Percentiles rank a stretch among this genome's conserved stretches.
Conservation (phyloP, 2,329 filamentous ascomycete species). For the Parasarocladium wereldwijsianum region DNA sequence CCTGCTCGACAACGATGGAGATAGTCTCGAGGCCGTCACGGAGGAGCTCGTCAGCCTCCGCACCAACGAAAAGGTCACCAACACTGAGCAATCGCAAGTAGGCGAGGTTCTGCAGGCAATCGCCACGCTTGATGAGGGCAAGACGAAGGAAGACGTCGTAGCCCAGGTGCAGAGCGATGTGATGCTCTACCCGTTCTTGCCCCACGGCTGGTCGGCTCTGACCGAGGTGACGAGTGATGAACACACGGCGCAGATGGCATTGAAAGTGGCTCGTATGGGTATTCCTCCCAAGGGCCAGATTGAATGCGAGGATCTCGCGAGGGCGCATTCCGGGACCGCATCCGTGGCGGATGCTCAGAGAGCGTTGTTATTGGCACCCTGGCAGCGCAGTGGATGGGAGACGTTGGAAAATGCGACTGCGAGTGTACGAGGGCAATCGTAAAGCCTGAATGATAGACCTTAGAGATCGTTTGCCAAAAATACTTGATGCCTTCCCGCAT, state of each 20-base stretch:
- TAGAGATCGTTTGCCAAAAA: too few relatives aligned
- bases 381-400: conserved; percentile 53
- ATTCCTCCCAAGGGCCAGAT: conserved; percentile 60
- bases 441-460: background rate
- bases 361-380: conserved; percentile 69
- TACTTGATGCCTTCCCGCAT: too few relatives aligned
- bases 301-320: conserved; percentile 53
- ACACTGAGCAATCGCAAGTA: conserved; percentile 52
- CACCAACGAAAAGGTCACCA: conserved; percentile 47
- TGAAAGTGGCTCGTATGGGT: conserved; percentile 60
- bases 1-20: conserved; percentile 62
- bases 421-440: conserved; percentile 5
- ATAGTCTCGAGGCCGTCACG: conserved; percentile 66
- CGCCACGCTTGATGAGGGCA: conserved; percentile 39
- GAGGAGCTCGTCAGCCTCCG: conserved; percentile 63
- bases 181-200: conserved; percentile 65
- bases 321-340: conserved; percentile 61
- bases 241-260: conserved; percentile 59
- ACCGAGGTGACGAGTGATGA: conserved; percentile 40
- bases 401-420: conserved; percentile 25
- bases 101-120: conserved; percentile 65
- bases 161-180: conserved; percentile 61
- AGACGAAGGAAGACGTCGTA: conserved; percentile 34
- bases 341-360: conserved; percentile 59
- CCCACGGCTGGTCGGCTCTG: conserved; percentile 69